Conservation (phyloP, 192 early-diverging fungal species). For the Chytriomyces sp. region DNA sequence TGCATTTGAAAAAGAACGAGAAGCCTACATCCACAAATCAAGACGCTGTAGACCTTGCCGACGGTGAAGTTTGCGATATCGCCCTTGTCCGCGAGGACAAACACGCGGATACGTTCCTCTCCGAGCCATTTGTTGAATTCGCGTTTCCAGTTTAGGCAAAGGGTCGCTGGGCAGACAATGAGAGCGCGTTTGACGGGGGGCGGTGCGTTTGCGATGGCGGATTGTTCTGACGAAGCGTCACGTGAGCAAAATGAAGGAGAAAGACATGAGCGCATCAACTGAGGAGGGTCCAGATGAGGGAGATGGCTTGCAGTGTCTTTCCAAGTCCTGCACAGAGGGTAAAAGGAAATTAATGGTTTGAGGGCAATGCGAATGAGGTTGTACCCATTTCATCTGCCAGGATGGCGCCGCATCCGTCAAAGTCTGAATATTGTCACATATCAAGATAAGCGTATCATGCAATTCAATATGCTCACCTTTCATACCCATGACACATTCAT, state of each 20-base stretch:
- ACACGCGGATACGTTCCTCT: conserved; percentile 40
- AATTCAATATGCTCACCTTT: conserved; percentile 15
- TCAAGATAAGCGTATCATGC: neutral
- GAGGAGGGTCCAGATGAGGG: conserved; percentile 50
- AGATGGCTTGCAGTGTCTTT: conserved; percentile 56
- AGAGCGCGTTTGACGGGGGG: conserved; percentile 31
- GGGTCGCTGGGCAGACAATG: conserved; percentile 54
- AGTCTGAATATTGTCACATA: conserved; percentile 22
- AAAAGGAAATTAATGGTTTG: no score
- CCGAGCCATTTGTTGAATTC: conserved; percentile 63
- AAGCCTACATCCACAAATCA: conserved; percentile 31
- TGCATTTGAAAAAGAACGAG: neutral
- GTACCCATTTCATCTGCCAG: conserved; percentile 57
- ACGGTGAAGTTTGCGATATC: conserved; percentile 10
- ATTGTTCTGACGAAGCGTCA: neutral
- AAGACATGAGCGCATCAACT: conserved; percentile 31
- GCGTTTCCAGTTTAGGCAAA: conserved; percentile 54
- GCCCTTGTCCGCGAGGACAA: neutral
- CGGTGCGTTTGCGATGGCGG: neutral
- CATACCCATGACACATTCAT: conserved; percentile 55
- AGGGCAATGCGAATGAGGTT: neutral
- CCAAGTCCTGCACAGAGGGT: conserved; percentile 32
- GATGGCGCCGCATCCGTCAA: conserved; percentile 50
- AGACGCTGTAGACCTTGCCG: conserved; percentile 23
- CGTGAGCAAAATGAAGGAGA: conserved; percentile 1